phyloP scores from a whole-genome alignment of 495 filamentous ascomycete species.

The Penicillium macrosclerotiorum region DNA sequence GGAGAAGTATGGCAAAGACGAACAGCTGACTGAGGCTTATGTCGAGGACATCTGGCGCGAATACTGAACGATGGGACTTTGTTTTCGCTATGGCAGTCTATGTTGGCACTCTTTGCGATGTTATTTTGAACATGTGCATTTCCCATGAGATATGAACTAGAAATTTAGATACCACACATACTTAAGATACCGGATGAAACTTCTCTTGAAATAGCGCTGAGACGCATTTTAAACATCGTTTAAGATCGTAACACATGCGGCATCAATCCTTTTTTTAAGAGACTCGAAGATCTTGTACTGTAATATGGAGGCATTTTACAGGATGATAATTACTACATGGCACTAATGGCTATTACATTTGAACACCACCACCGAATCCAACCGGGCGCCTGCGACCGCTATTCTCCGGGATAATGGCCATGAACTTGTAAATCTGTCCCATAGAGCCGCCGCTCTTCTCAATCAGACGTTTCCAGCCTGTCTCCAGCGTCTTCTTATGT shows the following conservation, averaged over 20 bases:
- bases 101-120: too few species aligned
- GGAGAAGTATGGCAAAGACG: constrained; percentile 76
- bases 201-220: too few species aligned
- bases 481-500: constrained; percentile 61
- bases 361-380: constrained; percentile 83
- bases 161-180: constrained; percentile 16
- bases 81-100: background rate
- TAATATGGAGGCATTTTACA: background rate
- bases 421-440: constrained; percentile 90
- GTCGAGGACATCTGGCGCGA: constrained; percentile 82
- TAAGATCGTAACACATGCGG: too few species aligned
- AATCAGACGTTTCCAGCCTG: constrained; percentile 73
- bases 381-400: constrained; percentile 72
- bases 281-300: background rate
- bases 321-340: background rate
- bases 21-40: constrained; percentile 80
- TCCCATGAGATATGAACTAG: constrained; percentile 14
- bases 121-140: background rate
- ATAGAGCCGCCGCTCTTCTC: constrained; percentile 77
- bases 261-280: too few species aligned
- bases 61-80: constrained; percentile 28
- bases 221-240: too few species aligned
- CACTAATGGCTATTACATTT: constrained; percentile 1
- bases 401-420: constrained; percentile 85
- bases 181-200: too few species aligned